These are phyloP conservation scores for Trichocomaceae sp. DNA, from an alignment of 2,329 filamentous ascomycete genomes.

Conservation along the genomic window DNA sequence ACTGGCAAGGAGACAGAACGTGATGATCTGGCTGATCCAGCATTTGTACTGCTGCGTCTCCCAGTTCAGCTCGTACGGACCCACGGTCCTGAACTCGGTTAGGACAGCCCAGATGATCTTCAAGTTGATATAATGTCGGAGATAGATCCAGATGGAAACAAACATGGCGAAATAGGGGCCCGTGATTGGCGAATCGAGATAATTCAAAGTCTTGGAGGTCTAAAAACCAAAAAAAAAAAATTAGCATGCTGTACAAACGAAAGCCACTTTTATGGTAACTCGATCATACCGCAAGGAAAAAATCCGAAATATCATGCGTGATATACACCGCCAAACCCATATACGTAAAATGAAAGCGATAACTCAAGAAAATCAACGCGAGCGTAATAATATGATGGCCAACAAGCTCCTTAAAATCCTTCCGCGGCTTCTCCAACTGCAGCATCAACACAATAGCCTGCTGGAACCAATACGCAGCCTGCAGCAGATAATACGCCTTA, in stretches of 20 bases:
- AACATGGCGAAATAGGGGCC: constrained; percentile 79
- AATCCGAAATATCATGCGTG: constrained; percentile 89
- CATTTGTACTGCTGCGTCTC: constrained; percentile 45
- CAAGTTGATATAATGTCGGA: constrained; percentile 64
- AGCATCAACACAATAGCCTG: constrained; percentile 82
- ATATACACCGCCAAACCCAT: constrained; percentile 91
- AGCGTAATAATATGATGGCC: constrained; percentile 87
- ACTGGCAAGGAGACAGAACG: constrained; percentile 38
- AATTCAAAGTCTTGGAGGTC: constrained; percentile 89
- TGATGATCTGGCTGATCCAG: constrained; percentile 44
- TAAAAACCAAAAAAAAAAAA: constrained; percentile 43
- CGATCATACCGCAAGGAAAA: constrained; percentile 76
- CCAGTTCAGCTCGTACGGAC: constrained; percentile 44
- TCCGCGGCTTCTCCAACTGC: constrained; percentile 84
- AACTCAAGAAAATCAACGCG: constrained; percentile 74
- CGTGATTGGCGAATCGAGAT: constrained; percentile 72
- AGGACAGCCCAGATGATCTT: constrained; percentile 42
- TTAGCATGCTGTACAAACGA: background rate
- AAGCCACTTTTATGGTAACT: background rate
- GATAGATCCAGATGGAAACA: constrained; percentile 78
- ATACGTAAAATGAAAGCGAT: constrained; percentile 94
- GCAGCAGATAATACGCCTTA: constrained; percentile 94
- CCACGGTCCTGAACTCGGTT: constrained; percentile 43
- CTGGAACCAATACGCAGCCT: constrained; percentile 93
- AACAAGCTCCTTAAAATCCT: constrained; percentile 91